Evolutionary conservation across 306 rosid species (phyloP).

Genomic region (Casuarina cunninghamiana): DNA sequence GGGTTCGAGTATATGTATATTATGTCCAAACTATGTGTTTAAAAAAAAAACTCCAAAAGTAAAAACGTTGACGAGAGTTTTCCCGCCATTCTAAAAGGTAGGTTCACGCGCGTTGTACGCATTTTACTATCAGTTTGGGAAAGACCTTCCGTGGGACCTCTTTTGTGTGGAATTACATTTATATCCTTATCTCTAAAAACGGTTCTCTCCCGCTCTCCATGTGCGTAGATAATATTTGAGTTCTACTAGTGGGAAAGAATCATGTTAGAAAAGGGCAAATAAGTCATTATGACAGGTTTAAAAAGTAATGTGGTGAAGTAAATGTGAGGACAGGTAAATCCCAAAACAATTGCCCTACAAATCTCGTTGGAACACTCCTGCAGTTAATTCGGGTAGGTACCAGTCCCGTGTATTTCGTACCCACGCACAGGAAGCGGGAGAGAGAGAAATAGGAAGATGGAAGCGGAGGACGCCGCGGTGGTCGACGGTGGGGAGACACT

Average conservation of each 20-base stretch:
- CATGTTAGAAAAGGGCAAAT: neutral
- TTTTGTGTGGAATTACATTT: neutral
- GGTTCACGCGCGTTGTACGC: neutral
- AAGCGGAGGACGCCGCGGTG: constrained; percentile 27
- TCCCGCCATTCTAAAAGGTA: neutral
- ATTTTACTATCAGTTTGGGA: neutral
- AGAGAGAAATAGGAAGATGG: constrained; percentile 32
- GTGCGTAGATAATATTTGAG: too few species aligned
- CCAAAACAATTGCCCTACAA: constrained; percentile 38
- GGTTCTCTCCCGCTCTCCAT: neutral
- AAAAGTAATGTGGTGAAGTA: neutral
- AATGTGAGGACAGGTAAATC: constrained; percentile 14
- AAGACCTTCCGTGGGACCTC: too few species aligned
- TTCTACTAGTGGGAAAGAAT: too few species aligned
- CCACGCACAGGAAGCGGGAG: neutral
- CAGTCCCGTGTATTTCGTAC: neutral
- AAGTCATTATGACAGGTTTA: neutral
- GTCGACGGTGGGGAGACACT: constrained; percentile 22
- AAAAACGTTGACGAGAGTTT: neutral
- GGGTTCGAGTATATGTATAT: too few species aligned
- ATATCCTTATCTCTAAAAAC: neutral
- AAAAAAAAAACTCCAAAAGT: too few species aligned
- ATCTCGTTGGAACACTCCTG: constrained; percentile 9
- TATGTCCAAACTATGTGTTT: too few species aligned
- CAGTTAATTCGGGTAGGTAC: constrained; percentile 43